phyloP scores from a whole-genome alignment of 495 filamentous ascomycete genomes.

The Letharia columbiana region DNA sequence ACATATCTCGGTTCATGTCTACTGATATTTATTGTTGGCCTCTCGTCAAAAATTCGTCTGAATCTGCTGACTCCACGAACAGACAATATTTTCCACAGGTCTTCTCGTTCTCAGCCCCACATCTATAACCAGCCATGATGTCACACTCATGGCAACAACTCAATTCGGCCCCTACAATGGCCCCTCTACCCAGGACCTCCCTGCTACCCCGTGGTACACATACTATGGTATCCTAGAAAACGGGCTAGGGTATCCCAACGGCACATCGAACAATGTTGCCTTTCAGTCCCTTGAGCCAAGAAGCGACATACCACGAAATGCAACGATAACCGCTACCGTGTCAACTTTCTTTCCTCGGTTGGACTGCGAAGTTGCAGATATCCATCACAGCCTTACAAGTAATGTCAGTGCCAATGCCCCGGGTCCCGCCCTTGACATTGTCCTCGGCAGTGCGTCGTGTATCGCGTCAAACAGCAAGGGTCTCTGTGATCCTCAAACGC shows the following conservation, averaged over 20 bases:
- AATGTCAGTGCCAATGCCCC: neutral
- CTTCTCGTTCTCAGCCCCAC: neutral
- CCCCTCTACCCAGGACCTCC: neutral
- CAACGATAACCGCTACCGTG: neutral
- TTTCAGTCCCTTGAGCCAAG: neutral
- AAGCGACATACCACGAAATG: neutral
- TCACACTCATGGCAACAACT: neutral
- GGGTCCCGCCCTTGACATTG: neutral
- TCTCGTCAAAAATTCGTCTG: neutral
- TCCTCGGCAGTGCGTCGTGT: neutral
- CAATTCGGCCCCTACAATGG: neutral
- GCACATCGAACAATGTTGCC: neutral
- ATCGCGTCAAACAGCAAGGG: neutral
- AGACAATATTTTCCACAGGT: neutral
- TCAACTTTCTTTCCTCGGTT: neutral
- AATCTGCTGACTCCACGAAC: neutral
- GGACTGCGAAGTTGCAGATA: neutral
- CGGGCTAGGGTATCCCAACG: neutral
- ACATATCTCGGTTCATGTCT: neutral
- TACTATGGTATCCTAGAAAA: neutral
- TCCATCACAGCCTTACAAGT: neutral
- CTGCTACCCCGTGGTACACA: neutral
- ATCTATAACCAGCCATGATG: neutral
- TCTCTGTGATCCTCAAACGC: constrained; percentile 1
- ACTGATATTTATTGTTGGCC: neutral